Evolutionary conservation across 169 alveolate genomes (phyloP), one percentile per base, ranked within the genome.

Genomic region (Ichthyophthirius multifiliis): DNA sequence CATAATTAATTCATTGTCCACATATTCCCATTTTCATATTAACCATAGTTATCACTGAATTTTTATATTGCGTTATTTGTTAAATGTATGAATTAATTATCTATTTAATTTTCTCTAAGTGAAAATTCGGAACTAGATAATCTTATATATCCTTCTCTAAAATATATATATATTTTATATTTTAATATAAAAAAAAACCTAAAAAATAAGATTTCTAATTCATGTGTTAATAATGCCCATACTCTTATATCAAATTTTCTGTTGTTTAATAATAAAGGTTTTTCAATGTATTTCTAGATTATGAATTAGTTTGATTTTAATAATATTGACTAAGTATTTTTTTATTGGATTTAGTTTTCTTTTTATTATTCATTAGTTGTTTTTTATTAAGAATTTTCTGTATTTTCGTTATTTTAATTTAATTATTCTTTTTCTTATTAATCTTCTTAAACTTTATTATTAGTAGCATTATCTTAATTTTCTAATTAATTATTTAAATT

Each of bases 201-300:
- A 65, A 92, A 92, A 31, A 92, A 43, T 65, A 85, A 92, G 20
- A 91, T 71, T 43, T 85, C 84, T 16, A 74, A 45, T 20, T 89
- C 89, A 0, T 73, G 74, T 6, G 90, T 82, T 16, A 89, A 77
- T 27, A 92, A 73, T 43, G 89, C 94, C 96, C 96, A 92, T 7
- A 92, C 87, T 81, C 96, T 79, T 5, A 92, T 87, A 73, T 92
- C 96, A 74, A 92, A 92, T 63, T 92, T 92, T 65, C 96, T 88
- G 44, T 86, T 55, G 13, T 90, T 79, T 65, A 89, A 78, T 16
- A 92, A 77, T 12, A 92, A 75, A 18, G 96, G 96, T 46, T 86
- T 83, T 80, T 92, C 96, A 27, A 92, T 65, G 78, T 92, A 92
- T 84, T 92, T 92, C 73, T 92, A 84, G 16, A 92, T 67, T 6